Percentiles rank a stretch among this genome's conserved stretches.
Evolutionary conservation across 768 basidiomycete genomes (phyloP).

Genomic region (Hysterangium stoloniferum): DNA sequence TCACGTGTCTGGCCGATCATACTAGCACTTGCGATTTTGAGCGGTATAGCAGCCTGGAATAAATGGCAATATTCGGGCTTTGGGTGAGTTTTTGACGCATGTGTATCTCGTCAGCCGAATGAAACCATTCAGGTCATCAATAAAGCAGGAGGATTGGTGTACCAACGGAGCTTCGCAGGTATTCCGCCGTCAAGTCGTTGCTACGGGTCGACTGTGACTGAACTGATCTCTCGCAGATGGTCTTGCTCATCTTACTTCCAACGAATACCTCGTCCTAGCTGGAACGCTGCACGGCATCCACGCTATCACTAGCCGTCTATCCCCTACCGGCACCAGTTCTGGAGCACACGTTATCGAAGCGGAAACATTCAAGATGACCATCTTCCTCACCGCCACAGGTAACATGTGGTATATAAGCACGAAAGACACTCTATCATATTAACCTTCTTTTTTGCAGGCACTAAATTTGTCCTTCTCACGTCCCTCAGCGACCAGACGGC

Average conservation of each 20-base stretch:
- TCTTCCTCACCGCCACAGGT: conserved; percentile 90
- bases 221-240: conserved; percentile 50
- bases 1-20: neutral
- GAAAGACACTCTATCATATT: too few relatives aligned
- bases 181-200: conserved; percentile 1
- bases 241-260: conserved; percentile 83
- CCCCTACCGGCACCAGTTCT: conserved; percentile 74
- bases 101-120: neutral
- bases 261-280: conserved; percentile 92
- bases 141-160: conserved; percentile 95
- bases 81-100: conserved; percentile 46
- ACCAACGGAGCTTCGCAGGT: conserved; percentile 87
- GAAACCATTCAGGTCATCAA: conserved; percentile 73
- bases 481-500: conserved; percentile 68
- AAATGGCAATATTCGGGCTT: conserved; percentile 73
- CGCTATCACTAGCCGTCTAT: conserved; percentile 91
- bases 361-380: conserved; percentile 91
- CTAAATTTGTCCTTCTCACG: conserved; percentile 90
- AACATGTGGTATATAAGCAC: conserved; percentile 11
- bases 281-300: conserved; percentile 97
- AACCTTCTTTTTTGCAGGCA: conserved; percentile 55
- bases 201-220: neutral
- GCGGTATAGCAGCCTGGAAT: too few relatives aligned
- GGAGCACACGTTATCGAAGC: conserved; percentile 94
- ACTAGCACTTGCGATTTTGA: neutral